phyloP scores from a whole-genome alignment of 305 asterid species.

The Fraxinus xanthoxyloides region DNA sequence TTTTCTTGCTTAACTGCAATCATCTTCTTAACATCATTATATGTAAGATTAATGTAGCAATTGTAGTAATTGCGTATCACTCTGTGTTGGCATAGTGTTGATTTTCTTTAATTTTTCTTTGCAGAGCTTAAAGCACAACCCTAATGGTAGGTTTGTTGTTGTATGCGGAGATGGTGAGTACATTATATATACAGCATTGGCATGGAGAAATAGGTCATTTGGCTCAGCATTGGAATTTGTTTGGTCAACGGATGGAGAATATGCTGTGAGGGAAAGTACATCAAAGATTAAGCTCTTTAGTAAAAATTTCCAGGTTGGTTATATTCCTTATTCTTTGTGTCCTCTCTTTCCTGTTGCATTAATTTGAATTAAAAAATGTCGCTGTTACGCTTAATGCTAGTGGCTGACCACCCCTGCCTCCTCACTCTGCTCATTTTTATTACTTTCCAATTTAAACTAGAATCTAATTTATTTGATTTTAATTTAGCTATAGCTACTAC shows the following conservation, averaged over 20 bases:
- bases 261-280: slow-evolving; percentile 95
- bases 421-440: background rate
- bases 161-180: slow-evolving; percentile 97
- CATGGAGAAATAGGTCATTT: slow-evolving; percentile 98
- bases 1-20: background rate
- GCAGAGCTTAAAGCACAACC: slow-evolving; percentile 97
- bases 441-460: background rate
- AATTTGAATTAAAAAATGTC: background rate
- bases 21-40: slow-evolving; percentile 2
- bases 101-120: slow-evolving; percentile 6
- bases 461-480: background rate
- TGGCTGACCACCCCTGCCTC: background rate
- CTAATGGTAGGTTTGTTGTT: slow-evolving; percentile 96
- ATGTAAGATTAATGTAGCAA: background rate
- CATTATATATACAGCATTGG: slow-evolving; percentile 88
- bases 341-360: background rate
- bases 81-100: slow-evolving; percentile 15
- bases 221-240: slow-evolving; percentile 91
- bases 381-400: background rate
- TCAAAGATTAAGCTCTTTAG: slow-evolving; percentile 78
- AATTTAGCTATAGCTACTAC: background rate
- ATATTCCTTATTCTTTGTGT: slow-evolving; percentile 6
- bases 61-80: background rate
- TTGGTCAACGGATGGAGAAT: slow-evolving; percentile 97
- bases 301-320: slow-evolving; percentile 72